Base-by-base conservation (phyloP, 2,329 filamentous ascomycete species). In the Triangularia verruculosa region DNA sequence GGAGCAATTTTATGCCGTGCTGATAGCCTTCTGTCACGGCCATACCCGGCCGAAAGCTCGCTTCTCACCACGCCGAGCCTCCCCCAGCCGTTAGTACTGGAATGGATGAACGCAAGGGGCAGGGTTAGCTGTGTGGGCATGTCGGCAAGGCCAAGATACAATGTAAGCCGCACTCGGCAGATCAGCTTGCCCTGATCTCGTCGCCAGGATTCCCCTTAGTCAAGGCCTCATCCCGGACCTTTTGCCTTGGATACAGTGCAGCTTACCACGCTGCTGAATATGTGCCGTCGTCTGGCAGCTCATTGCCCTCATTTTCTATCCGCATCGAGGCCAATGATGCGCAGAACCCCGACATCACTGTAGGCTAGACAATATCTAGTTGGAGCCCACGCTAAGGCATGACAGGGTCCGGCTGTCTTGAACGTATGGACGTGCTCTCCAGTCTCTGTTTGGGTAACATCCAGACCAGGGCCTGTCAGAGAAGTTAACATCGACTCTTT, bases 381-480 rank as follows among this genome's bases (percentile, higher is more conserved):
- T 2, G 91, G 91, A 67, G 91, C 89, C 90, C 90, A 93, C 2
- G 88, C 84, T 7, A 93, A 88, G 11, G 90, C 82, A 1, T 86
- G 85, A 61, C 85, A 86, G 12, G 88, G 78, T 22, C 85, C 83
- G 0, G 80, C 79, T 9, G 89, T 89, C 74, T 92, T 91, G 68
- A 92, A 83, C 1, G 83, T 90, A 73, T 91, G 84, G 13, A 93
- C 83, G 67, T 86, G 83, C 53, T 93, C 90, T 22, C 90, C 90
- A 3, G 86, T 89, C 74, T 93, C 90, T 1, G 86, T 85, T 72
- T 92, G 89, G 20, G 85, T 86, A 51, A 93, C 84, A 57, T 91
- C 86, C 28, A 93, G 75, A 9, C 88, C 88, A 61, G 83, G 76
- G 25, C 85, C 83, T 84, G 63, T 34, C 51, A 57, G 15, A 62